These are phyloP conservation scores for baker's yeast (Saccharomyces cerevisiae) DNA, from an alignment of 805 yeast species.

Conservation along the genomic window DNA sequence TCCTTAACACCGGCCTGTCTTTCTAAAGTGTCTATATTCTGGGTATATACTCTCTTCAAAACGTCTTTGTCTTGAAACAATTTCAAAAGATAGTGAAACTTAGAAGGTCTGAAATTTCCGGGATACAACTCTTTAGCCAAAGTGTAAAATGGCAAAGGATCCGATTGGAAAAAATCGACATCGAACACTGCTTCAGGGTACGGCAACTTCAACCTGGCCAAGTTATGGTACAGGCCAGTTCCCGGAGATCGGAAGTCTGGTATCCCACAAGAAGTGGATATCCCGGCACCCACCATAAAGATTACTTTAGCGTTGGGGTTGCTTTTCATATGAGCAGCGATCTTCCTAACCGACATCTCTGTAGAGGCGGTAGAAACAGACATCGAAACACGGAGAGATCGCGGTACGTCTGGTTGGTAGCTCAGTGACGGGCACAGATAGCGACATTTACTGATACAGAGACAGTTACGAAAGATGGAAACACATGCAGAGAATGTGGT, in stretches of 20 bases:
- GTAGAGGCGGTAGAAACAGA: neutral
- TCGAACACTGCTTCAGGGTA: conserved; percentile 95
- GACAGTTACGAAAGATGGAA: neutral
- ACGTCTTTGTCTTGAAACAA: conserved; percentile 55
- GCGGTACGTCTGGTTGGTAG: neutral
- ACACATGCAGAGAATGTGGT: neutral
- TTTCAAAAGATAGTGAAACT: conserved; percentile 66
- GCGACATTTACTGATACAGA: neutral
- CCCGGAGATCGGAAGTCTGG: conserved; percentile 92
- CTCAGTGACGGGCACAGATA: neutral
- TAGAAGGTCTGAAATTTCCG: conserved; percentile 76
- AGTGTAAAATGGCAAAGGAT: conserved; percentile 78
- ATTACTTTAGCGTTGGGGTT: conserved; percentile 38
- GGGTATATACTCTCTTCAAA: conserved; percentile 73
- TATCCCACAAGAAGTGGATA: conserved; percentile 87
- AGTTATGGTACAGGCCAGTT: conserved; percentile 80
- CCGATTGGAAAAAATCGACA: conserved; percentile 64
- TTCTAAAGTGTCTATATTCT: conserved; percentile 89
- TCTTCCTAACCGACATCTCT: conserved; percentile 2
- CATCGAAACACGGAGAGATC: neutral
- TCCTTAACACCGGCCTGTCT: conserved; percentile 68
- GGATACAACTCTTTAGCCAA: conserved; percentile 83
- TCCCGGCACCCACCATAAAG: conserved; percentile 86
- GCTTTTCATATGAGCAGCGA: conserved; percentile 11
- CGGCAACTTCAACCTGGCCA: conserved; percentile 67